Base-by-base conservation (phyloP, 805 yeast genomes). In the Ogataea thermomethanolica region DNA sequence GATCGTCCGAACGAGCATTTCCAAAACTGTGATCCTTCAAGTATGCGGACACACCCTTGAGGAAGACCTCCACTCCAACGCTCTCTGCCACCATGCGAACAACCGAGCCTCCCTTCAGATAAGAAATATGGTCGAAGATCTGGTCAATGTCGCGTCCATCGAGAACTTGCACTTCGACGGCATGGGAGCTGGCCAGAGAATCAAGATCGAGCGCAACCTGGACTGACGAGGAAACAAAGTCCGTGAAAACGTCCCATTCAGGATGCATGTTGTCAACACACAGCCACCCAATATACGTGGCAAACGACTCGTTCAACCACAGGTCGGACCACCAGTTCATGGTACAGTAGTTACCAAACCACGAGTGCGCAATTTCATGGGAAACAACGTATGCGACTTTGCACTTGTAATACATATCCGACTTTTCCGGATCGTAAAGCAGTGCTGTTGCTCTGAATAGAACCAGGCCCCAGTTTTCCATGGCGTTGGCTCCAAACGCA, bases 261-360 rank as follows among this genome's bases (percentile, higher is more conserved):
- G 95, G 95, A 60, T 75, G 78, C 52, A 84, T 71, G 48, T 73
- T 62, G 55, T 83, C 81, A 38, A 81, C 81, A 12, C 89, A 81
- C 39, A 73, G 65, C 72, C 75, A 82, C 3, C 88, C 85, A 57
- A 83, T 84, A 81, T 86, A 86, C 21, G 95, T 86, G 12, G 95
- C 95, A 65, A 86, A 86, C 10, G 95, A 93, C 65, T 86, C 95
- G 57, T 86, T 86, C 46, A 86, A 74, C 95, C 95, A 86, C 50
- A 86, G 70, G 54, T 84, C 93, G 53, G 86, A 87, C 95, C 95
- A 86, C 93, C 95, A 87, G 54, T 83, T 79, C 95, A 86, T 87
- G 33, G 95, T 87, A 45, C 85, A 91, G 52, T 83, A 73, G 62
- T 87, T 82, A 41, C 95, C 95, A 55, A 86, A 87, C 95, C 95